Evolutionary conservation across 441 rosid species (phyloP).

Genomic region (Populus hybrid): DNA sequence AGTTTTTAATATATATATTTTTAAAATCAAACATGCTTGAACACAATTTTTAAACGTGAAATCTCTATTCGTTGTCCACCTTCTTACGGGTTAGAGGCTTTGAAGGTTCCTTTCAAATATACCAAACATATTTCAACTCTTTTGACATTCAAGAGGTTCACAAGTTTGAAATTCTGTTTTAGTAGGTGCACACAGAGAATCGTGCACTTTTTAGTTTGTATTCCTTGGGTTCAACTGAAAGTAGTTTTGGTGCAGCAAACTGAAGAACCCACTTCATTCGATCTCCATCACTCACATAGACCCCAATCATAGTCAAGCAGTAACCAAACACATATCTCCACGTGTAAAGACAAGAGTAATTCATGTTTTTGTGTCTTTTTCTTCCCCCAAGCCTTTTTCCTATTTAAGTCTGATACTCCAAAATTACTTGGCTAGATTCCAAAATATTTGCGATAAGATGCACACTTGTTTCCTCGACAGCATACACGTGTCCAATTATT

Average conservation of each 20-base stretch:
- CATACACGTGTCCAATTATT: constrained; percentile 12
- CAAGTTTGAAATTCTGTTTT: background rate
- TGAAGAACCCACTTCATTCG: background rate
- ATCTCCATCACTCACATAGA: too few relatives aligned
- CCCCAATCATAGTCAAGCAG: background rate
- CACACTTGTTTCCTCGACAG: constrained; percentile 5
- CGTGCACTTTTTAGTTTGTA: background rate
- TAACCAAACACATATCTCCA: background rate
- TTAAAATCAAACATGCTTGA: too few relatives aligned
- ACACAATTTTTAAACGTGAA: too few relatives aligned
- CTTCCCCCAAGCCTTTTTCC: background rate
- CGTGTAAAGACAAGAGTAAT: background rate
- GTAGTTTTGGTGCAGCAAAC: background rate
- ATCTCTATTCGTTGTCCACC: too few relatives aligned
- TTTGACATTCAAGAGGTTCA: too few relatives aligned
- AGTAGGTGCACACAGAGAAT: background rate
- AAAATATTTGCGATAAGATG: background rate
- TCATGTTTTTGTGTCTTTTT: background rate
- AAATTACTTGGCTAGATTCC: background rate
- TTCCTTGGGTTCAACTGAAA: background rate
- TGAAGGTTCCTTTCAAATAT: too few relatives aligned
- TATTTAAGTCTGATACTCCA: background rate
- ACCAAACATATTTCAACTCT: too few relatives aligned
- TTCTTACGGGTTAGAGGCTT: too few relatives aligned
- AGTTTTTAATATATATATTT: too few relatives aligned